Evolutionary conservation across 2,329 filamentous ascomycete genomes (phyloP).

Genomic region (Nannizziopsis barbatae): DNA sequence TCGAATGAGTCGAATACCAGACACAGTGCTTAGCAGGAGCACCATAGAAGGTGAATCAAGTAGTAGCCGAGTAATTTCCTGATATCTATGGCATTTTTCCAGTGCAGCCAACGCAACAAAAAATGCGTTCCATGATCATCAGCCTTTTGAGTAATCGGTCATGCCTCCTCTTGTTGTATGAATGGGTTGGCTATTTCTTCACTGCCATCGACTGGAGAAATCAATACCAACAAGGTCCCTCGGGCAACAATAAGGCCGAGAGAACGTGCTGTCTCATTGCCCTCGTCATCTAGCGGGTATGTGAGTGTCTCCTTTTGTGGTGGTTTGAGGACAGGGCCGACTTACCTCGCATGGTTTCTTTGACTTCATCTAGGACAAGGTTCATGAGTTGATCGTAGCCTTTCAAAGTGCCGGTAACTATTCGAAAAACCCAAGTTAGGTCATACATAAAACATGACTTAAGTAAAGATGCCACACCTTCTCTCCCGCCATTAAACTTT

Average conservation of each 20-base stretch:
- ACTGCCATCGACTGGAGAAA: conserved; percentile 86
- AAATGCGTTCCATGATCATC: not conserved
- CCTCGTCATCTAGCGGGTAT: conserved; percentile 64
- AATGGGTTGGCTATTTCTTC: conserved; percentile 96
- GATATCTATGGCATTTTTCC: no score
- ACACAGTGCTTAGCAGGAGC: no score
- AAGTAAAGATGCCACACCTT: conserved; percentile 49
- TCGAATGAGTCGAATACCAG: no score
- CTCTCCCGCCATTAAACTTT: conserved; percentile 90
- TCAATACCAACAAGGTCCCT: conserved; percentile 82
- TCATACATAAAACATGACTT: conserved; percentile 1
- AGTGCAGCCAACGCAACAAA: not conserved
- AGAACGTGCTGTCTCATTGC: conserved; percentile 68
- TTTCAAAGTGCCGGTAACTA: conserved; percentile 80
- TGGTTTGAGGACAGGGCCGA: conserved; percentile 8
- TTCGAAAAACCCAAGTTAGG: not conserved
- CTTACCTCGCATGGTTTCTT: conserved; percentile 77
- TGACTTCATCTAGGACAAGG: conserved; percentile 84
- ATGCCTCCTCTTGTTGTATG: conserved; percentile 54
- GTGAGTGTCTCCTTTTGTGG: conserved; percentile 12
- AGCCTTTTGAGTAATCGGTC: not conserved
- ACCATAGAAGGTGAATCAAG: no score
- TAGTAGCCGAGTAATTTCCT: no score
- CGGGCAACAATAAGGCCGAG: conserved; percentile 82
- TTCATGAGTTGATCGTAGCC: conserved; percentile 98